A percentile compares a stretch with the other conserved stretches of the same genome.
These are phyloP conservation scores for Cercospora berteroae DNA, from an alignment of 2,329 filamentous ascomycete genomes.

Conservation along the genomic window DNA sequence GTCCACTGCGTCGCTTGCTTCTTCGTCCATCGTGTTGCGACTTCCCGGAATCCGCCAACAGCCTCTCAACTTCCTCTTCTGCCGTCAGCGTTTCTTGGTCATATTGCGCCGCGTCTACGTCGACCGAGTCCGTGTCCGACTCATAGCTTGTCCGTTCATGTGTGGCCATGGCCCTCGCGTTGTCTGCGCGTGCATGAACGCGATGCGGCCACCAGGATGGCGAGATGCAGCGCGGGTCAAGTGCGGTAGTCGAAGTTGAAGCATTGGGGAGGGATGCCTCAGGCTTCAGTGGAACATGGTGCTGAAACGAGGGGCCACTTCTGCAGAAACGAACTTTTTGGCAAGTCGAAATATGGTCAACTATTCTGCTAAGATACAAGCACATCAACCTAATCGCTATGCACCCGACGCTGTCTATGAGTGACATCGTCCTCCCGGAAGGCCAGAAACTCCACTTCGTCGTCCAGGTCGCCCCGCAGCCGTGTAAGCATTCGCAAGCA, in stretches of 20 bases:
- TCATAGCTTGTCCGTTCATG: neutral
- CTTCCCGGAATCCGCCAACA: slow-evolving; percentile 38
- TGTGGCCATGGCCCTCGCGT: neutral
- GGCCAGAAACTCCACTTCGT: slow-evolving; percentile 6
- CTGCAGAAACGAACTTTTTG: neutral
- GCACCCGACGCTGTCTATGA: slow-evolving; percentile 2
- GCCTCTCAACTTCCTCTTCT: slow-evolving; percentile 48
- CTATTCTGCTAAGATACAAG: slow-evolving; percentile 12
- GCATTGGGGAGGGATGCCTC: neutral
- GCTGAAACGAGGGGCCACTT: neutral
- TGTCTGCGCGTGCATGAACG: neutral
- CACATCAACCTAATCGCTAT: slow-evolving; percentile 3
- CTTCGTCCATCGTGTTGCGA: slow-evolving; percentile 16
- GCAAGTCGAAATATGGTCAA: neutral
- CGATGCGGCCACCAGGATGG: neutral
- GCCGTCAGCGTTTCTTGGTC: slow-evolving; percentile 45
- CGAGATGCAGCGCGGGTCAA: neutral
- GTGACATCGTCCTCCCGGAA: slow-evolving; percentile 1
- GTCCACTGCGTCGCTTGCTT: slow-evolving; percentile 28
- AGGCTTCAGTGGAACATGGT: no score
- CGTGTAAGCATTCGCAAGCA: slow-evolving; percentile 15
- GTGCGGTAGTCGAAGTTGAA: neutral
- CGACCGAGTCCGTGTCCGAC: slow-evolving; percentile 8
- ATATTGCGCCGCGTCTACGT: slow-evolving; percentile 17
- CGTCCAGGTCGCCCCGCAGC: neutral